Conservation (phyloP, 768 basidiomycete species). For the Pisolithus tinctorius region DNA sequence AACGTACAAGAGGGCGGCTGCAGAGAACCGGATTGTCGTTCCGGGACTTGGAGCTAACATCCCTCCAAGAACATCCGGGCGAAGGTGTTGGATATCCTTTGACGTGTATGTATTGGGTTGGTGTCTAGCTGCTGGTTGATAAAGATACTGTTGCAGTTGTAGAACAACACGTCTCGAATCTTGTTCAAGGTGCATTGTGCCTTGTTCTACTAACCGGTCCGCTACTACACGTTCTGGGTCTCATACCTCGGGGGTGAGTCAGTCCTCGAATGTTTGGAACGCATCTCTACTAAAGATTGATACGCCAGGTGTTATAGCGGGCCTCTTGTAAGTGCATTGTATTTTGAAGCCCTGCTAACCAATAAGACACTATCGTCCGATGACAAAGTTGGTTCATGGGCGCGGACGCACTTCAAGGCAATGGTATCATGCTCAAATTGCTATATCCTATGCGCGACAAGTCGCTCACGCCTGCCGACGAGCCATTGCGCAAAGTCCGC, state of each 20-base stretch:
- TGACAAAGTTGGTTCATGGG: constrained; percentile 84
- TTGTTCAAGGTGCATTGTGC: constrained; percentile 75
- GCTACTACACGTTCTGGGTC: constrained; percentile 68
- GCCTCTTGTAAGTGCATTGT: constrained; percentile 63
- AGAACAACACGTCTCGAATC: constrained; percentile 87
- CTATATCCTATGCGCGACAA: constrained; percentile 75
- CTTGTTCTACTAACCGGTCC: constrained; percentile 78
- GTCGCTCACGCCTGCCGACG: constrained; percentile 47
- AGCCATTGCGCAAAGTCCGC: constrained; percentile 74
- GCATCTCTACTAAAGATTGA: background rate
- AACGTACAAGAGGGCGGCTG: too few relatives aligned
- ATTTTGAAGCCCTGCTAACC: constrained; percentile 1
- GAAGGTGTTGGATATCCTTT: too few relatives aligned
- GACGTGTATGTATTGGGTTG: too few relatives aligned
- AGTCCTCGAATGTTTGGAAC: background rate
- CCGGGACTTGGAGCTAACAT: too few relatives aligned
- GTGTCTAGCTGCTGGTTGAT: too few relatives aligned
- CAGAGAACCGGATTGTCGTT: too few relatives aligned
- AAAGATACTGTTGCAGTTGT: constrained; percentile 75
- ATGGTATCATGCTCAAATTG: constrained; percentile 78
- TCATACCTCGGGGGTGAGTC: constrained; percentile 65
- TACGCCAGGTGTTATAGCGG: constrained; percentile 60
- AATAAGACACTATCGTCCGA: background rate
- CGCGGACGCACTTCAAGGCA: constrained; percentile 67
- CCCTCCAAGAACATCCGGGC: too few relatives aligned